Evolutionary conservation across 139 green algal species (phyloP).

Genomic region (Micractinium sp.): DNA sequence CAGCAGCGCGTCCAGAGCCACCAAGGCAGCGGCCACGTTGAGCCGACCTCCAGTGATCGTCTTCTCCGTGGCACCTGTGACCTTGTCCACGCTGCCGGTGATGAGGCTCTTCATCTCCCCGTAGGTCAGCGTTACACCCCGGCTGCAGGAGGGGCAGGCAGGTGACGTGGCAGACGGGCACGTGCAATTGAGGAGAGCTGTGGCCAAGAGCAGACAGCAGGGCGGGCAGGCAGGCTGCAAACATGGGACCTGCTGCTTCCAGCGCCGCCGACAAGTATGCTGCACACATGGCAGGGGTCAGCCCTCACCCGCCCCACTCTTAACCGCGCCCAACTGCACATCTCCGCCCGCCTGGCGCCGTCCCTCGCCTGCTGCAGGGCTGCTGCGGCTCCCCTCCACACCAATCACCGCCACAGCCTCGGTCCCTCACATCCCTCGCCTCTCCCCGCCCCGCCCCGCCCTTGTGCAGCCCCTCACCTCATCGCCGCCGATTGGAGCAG

Average conservation of each 20-base stretch:
- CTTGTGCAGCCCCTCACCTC: neutral
- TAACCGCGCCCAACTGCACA: no score
- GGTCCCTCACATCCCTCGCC: neutral
- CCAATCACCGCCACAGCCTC: neutral
- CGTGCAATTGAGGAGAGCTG: neutral
- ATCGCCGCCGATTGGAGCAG: conserved; percentile 61
- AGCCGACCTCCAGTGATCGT: conserved; percentile 17
- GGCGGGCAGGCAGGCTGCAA: neutral
- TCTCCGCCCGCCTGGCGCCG: no score
- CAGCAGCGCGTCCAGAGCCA: neutral
- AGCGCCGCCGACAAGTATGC: neutral
- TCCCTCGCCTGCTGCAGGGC: no score
- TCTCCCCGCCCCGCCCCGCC: neutral
- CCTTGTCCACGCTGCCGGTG: conserved; percentile 5
- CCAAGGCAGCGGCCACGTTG: conserved; percentile 2
- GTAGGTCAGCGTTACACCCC: conserved; percentile 13
- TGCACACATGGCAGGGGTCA: no score
- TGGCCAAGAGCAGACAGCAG: neutral
- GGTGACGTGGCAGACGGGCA: neutral
- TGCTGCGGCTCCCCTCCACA: neutral
- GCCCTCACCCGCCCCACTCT: no score
- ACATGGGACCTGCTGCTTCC: neutral
- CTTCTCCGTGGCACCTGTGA: neutral
- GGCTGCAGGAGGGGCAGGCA: neutral
- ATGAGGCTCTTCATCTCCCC: conserved; percentile 13